Evolutionary conservation across 305 asterid genomes (phyloP).

Genomic region (Caryopteris hybrid): DNA sequence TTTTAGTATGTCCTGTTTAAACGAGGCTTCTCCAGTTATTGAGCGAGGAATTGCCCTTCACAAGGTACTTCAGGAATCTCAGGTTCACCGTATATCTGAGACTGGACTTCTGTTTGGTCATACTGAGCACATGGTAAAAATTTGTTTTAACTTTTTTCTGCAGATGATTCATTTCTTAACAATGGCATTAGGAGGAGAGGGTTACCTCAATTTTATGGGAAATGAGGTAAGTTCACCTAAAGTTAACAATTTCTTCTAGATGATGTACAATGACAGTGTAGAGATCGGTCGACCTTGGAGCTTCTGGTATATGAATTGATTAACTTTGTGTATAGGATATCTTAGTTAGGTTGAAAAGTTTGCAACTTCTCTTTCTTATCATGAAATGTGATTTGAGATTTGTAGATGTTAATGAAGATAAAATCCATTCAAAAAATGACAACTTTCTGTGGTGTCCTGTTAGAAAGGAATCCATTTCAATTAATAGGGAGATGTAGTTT

Average conservation of each 20-base stretch:
- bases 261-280: conserved; percentile 1
- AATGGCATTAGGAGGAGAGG: conserved; percentile 98
- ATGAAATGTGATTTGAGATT: neutral
- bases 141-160: conserved; percentile 22
- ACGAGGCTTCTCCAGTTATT: conserved; percentile 73
- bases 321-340: neutral
- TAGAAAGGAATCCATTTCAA: neutral
- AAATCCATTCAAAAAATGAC: neutral
- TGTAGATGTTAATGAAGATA: neutral
- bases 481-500: neutral
- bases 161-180: conserved; percentile 98
- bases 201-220: conserved; percentile 98
- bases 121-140: conserved; percentile 9
- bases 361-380: neutral
- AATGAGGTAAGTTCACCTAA: conserved; percentile 63
- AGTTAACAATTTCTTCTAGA: conserved; percentile 1
- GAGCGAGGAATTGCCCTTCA: conserved; percentile 93
- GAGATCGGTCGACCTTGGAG: conserved; percentile 2
- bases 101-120: conserved; percentile 13
- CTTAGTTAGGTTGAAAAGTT: neutral
- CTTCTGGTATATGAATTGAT: conserved; percentile 7
- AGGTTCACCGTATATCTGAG: neutral
- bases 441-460: conserved; percentile 10
- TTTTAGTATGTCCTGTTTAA: conserved; percentile 89
- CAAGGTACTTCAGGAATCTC: conserved; percentile 56